Evolutionary conservation across 805 yeast genomes (phyloP).

Genomic region (Candida takata): DNA sequence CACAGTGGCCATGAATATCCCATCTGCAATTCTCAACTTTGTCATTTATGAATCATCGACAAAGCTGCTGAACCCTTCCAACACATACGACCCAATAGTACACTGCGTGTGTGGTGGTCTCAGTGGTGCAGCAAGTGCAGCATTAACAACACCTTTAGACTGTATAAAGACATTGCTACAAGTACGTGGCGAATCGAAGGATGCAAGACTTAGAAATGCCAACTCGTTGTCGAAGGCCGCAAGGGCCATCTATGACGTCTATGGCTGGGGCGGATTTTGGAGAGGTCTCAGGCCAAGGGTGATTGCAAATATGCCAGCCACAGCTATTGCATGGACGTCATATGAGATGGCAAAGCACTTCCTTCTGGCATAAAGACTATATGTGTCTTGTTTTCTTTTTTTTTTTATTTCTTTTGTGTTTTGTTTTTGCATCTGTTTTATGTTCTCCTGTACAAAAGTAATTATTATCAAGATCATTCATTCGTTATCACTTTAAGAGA

Average conservation of each 20-base stretch:
- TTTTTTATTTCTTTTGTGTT: not conserved
- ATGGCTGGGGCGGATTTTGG: constrained; percentile 61
- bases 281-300: constrained; percentile 89
- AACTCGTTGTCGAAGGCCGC: constrained; percentile 70
- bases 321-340: constrained; percentile 97
- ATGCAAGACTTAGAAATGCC: constrained; percentile 43
- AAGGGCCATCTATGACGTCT: constrained; percentile 49
- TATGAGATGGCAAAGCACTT: constrained; percentile 87
- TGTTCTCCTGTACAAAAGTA: not conserved
- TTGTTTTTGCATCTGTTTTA: constrained; percentile 1
- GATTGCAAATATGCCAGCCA: constrained; percentile 87
- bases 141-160: constrained; percentile 89
- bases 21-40: constrained; percentile 91
- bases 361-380: constrained; percentile 19
- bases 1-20: constrained; percentile 83
- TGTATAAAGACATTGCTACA: constrained; percentile 89
- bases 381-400: constrained; percentile 1
- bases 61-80: constrained; percentile 70
- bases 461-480: no score
- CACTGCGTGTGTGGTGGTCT: constrained; percentile 92
- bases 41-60: constrained; percentile 84
- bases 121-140: constrained; percentile 94
- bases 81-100: constrained; percentile 75
- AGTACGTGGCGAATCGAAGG: constrained; percentile 54
- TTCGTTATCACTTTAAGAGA: no score